Evolutionary conservation across 495 filamentous ascomycete genomes (phyloP), one percentile per base, ranked within the genome.

Genomic region (Articulospora tetracladia): DNA sequence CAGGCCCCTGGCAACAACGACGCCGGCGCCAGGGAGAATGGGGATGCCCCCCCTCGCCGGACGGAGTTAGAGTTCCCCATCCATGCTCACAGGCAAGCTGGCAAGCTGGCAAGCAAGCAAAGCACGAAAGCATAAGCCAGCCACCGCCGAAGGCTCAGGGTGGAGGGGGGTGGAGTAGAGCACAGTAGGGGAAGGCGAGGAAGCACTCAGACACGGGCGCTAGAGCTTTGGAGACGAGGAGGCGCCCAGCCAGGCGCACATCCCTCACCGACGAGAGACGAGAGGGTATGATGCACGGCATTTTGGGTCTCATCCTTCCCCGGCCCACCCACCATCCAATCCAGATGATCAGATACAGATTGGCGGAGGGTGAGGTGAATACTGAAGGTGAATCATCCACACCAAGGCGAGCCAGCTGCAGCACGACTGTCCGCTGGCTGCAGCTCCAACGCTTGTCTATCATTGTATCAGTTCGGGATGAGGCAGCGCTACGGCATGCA

Each of bases 211-310:
- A 44, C 39, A 44, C n/a, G 39, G n/a, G 39, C 39, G 7, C 39
- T n/a, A n/a, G n/a, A n/a, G n/a, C n/a, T n/a, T n/a, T n/a, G n/a
- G n/a, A n/a, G n/a, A n/a, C n/a, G n/a, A n/a, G n/a, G n/a, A n/a
- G n/a, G n/a, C n/a, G n/a, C n/a, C n/a, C n/a, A n/a, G n/a, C 39
- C 39, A 44, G 20, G 23, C 47, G 47, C 47, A 50, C 25, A 22
- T 17, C 47, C 4, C 47, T 50, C 22, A 50, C 47, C 25, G 47
- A 50, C 11, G 47, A 50, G n/a, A n/a, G n/a, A n/a, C n/a, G n/a
- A n/a, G n/a, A n/a, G n/a, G n/a, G n/a, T 50, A 11, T 24, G 20
- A 50, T 50, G 47, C 47, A 50, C 47, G 20, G 47, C 47, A 50
- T 44, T 44, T 44, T 44, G 39, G 39, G 10, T 17, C 17, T 15